Evolutionary conservation across 805 yeast genomes (phyloP), one percentile per base, ranked within the genome.

Genomic region (Barnettozyma vustinii): DNA sequence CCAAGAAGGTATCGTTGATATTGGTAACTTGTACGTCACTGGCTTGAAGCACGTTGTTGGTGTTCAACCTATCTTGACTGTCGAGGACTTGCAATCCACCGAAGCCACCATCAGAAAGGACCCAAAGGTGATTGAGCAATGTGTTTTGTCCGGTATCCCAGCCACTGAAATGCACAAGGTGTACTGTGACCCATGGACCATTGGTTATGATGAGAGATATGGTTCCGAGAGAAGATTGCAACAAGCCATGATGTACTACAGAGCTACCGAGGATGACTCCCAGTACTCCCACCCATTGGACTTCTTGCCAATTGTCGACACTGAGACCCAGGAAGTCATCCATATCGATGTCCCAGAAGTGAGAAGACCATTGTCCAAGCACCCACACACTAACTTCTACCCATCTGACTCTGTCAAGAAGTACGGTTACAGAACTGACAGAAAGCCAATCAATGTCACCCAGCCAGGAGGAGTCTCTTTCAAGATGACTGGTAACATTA

Each of bases 391-490:
- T 47, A 82, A 79, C 64, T 84, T 81, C 75, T 82, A 81, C 67
- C 85, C 86, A 50, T 71, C 77, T 56, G 86, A 80, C 60, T 67
- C 81, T 58, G 75, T 73, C 48, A 81, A 76, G 57, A 79, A 80
- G 64, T 74, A 74, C 54, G 89, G 87, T 50, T 80, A 71, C 74
- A 77, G 92, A 71, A 69, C 72, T 27, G 83, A 77, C 54, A 74
- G 73, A 49, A 83, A 77, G 59, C 90, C 92, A 45, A 80, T 82
- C 62, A 74, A 80, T 57, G 76, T 86, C 44, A 76, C 86, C 45
- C 94, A 86, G 67, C 94, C 94, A 51, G 84, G 84, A 55, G 94
- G 94, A 49, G 92, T 85, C 47, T 83, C 89, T 5, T 86, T 86
- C 74, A 75, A 75, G 56, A 74, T 85, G 80, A 73, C 74, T 48